phyloP scores from a whole-genome alignment of 1,284 basidiomycete species.

The Amylostereum areolatum region DNA sequence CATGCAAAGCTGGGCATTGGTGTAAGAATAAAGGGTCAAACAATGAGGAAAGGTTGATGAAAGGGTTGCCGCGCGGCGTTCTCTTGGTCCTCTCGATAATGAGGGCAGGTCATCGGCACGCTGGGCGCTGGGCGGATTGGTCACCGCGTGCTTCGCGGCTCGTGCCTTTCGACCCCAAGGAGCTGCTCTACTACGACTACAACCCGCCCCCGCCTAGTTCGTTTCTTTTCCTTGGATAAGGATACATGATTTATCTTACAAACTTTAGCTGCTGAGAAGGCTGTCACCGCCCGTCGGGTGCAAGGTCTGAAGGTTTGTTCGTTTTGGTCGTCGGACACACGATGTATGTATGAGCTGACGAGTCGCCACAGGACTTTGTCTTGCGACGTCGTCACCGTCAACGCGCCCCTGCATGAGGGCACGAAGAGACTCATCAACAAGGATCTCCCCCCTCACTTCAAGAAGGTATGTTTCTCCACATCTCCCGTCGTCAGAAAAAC shows the following conservation, averaged over 20 bases:
- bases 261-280: slow-evolving; percentile 68
- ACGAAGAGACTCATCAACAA: slow-evolving; percentile 78
- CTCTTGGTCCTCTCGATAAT: no score
- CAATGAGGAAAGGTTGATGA: no score
- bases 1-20: no score
- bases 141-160: slow-evolving; percentile 88
- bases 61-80: no score
- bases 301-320: slow-evolving; percentile 55
- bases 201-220: no score
- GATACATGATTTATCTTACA: no score
- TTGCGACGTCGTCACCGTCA: slow-evolving; percentile 84
- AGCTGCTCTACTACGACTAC: slow-evolving; percentile 93
- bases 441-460: slow-evolving; percentile 83
- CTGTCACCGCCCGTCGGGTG: slow-evolving; percentile 71
- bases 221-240: slow-evolving; percentile 68
- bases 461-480: no score
- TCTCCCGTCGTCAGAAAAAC: no score
- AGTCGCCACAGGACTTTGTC: slow-evolving; percentile 56
- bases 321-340: no score
- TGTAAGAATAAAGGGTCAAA: no score
- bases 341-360: no score
- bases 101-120: slow-evolving; percentile 86
- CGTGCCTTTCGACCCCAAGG: slow-evolving; percentile 83
- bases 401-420: slow-evolving; percentile 87
- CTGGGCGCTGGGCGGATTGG: slow-evolving; percentile 86